Base-by-base conservation (phyloP, 1,284 basidiomycete species). In the Cryptococcus neoformans region DNA sequence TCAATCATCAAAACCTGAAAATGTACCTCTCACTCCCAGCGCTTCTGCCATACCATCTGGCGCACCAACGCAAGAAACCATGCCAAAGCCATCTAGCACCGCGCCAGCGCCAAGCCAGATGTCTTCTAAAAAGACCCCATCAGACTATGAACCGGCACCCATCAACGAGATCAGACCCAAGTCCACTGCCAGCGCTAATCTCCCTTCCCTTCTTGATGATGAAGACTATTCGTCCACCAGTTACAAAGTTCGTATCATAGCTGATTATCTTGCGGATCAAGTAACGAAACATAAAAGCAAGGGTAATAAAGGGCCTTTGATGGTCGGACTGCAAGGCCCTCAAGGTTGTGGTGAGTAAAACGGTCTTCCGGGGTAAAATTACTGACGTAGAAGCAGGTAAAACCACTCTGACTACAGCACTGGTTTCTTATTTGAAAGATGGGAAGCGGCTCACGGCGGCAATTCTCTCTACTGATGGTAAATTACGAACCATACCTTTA, bases 201-300 rank as follows among this genome's bases (percentile, higher is more conserved):
- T 59, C 2, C 62, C 66, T 3, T 39, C 60, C 8, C 55, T 65
- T n/a, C 16, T 60, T 47, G 54, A 53, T 14, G 65, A 53, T 51
- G 67, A 70, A 51, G 60, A 59, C 10, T 63, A 70, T 60, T 36
- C 65, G 0, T 71, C 68, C 0, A 74, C 72, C 0, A 52, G 51
- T 9, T 73, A 72, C 62, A 76, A 76, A 56, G 64, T 63, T 1
- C 62, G 71, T n/a, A 62, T 71, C 40, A 68, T 74, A 9, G 62
- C 66, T 10, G 53, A 65, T 12, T 67, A 67, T 51, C 62, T 75
- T 37, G 51, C 59, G 10, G 44, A 34, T 7, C 60, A 70, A 49
- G 61, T 68, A 7, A 57, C 64, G 34, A 44, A 16, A 9, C 66
- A 68, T 42, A 58, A 47, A 4, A 21, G 41, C 6, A 44, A 52